These are phyloP conservation scores for Lactifluus hygrophoroides DNA, from an alignment of 768 basidiomycete species.

Conservation along the genomic window DNA sequence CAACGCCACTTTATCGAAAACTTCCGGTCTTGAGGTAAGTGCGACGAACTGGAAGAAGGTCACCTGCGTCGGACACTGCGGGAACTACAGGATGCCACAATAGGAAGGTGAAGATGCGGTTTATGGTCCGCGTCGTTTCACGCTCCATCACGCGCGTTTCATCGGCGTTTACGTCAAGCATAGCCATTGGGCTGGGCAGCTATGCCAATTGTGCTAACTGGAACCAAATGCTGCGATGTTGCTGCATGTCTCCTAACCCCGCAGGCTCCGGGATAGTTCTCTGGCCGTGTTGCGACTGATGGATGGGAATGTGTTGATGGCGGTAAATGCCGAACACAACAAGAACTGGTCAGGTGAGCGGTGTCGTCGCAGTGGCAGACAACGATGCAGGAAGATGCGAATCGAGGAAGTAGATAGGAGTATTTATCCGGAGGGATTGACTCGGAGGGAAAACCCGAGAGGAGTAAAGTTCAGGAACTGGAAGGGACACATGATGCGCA, in stretches of 20 bases:
- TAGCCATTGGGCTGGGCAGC: background rate
- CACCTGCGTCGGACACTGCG: background rate
- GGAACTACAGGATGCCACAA: background rate
- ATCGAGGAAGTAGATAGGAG: background rate
- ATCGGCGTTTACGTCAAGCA: background rate
- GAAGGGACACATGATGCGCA: background rate
- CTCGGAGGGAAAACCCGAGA: background rate
- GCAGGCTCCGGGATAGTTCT: background rate
- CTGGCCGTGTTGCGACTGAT: background rate
- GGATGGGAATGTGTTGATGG: background rate
- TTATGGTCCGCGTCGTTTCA: background rate
- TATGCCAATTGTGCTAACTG: background rate
- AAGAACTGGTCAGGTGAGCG: conserved; percentile 4
- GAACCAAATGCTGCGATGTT: background rate
- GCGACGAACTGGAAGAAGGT: background rate
- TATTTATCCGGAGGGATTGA: no score
- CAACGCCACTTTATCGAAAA: background rate
- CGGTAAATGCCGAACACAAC: background rate
- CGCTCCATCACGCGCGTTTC: background rate
- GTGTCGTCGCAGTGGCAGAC: background rate
- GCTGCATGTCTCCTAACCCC: background rate
- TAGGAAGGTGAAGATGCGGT: no score
- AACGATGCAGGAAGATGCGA: background rate
- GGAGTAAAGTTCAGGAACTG: background rate
- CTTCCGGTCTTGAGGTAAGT: background rate